phyloP scores from a whole-genome alignment of 306 rosid genomes.

The Biancaea sappan region DNA sequence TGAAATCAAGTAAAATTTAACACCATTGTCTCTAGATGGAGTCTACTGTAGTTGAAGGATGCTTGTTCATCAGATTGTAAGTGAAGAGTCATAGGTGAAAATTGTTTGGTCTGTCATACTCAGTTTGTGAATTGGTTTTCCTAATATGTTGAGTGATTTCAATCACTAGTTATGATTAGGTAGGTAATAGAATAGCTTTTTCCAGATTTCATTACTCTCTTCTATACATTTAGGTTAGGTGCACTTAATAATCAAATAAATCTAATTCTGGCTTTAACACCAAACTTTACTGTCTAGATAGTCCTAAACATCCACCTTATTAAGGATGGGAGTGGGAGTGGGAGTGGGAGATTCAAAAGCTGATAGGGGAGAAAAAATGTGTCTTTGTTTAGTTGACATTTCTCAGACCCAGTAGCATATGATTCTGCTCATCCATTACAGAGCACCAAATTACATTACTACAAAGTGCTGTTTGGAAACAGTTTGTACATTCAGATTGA shows the following conservation, averaged over 20 bases:
- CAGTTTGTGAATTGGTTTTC: neutral
- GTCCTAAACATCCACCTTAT: neutral
- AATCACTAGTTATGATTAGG: neutral
- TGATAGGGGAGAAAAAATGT: neutral
- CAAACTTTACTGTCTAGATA: neutral
- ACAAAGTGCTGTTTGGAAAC: neutral
- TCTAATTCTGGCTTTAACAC: neutral
- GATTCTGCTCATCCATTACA: neutral
- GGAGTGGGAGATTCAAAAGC: neutral
- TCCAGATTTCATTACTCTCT: neutral
- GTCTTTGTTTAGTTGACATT: neutral
- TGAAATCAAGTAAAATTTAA: neutral
- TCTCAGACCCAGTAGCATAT: neutral
- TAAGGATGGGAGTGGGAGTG: neutral
- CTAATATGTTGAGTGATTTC: neutral
- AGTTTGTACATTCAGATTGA: neutral
- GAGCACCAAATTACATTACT: neutral
- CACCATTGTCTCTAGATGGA: neutral
- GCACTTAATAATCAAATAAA: neutral
- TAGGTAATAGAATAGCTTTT: neutral
- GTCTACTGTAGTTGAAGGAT: neutral
- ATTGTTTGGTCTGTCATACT: neutral
- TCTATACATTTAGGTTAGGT: neutral
- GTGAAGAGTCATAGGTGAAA: neutral
- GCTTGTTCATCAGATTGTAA: neutral